Evolutionary conservation across 2,329 filamentous ascomycete species (phyloP).

Genomic region (Exophiala lecanii-corni): DNA sequence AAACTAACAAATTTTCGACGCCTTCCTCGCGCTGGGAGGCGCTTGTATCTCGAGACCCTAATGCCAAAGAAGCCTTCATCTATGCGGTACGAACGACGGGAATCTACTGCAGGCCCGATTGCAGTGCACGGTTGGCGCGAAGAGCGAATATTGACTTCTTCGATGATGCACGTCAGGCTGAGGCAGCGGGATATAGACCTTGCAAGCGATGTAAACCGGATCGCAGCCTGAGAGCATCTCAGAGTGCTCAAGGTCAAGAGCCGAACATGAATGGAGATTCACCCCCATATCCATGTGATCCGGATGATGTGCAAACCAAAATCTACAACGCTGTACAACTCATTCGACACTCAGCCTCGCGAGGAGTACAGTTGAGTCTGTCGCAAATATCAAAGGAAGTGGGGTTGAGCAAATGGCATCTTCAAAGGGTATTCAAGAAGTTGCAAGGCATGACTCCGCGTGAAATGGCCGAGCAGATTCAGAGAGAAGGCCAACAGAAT

Average conservation of each 20-base stretch:
- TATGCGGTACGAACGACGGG: constrained; percentile 54
- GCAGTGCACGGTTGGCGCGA: constrained; percentile 53
- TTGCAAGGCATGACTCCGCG: constrained; percentile 48
- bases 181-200: constrained; percentile 47
- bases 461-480: constrained; percentile 26
- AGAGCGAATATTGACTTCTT: constrained; percentile 55
- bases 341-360: constrained; percentile 4
- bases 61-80: constrained; percentile 45
- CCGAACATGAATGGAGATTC: neutral
- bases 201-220: constrained; percentile 55
- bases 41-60: constrained; percentile 41
- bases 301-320: constrained; percentile 9
- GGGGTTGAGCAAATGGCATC: constrained; percentile 48
- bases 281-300: neutral
- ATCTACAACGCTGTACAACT: constrained; percentile 6
- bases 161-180: constrained; percentile 44
- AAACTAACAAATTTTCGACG: constrained; percentile 2
- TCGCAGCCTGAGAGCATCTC: neutral
- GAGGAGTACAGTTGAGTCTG: constrained; percentile 34
- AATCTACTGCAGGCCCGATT: constrained; percentile 55
- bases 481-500: neutral
- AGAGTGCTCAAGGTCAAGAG: neutral
- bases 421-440: constrained; percentile 53
- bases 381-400: constrained; percentile 45
- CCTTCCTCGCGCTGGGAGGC: constrained; percentile 38